Conservation (phyloP, 352 stramenopile genomes). For the Globisporangium sylvaticum region DNA sequence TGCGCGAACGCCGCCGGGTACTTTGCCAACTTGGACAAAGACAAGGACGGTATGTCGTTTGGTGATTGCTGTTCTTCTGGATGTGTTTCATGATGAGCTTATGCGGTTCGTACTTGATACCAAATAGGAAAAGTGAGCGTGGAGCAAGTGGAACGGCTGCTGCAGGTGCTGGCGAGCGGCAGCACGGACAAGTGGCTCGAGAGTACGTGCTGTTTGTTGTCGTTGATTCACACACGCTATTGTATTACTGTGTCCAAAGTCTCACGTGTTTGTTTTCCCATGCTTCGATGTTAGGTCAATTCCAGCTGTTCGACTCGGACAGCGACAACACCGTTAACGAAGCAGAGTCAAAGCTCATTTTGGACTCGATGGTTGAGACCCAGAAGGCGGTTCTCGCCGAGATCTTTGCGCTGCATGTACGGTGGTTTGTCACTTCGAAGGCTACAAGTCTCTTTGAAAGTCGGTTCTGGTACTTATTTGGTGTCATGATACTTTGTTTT, state of each 20-base stretch:
- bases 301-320: slow-evolving; percentile 55
- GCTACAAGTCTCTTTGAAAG: too few species aligned
- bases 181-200: slow-evolving; percentile 42
- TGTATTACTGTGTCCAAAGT: neutral
- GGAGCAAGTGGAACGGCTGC: slow-evolving; percentile 37
- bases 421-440: neutral
- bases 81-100: neutral
- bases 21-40: slow-evolving; percentile 60
- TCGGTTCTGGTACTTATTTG: neutral
- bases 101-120: neutral
- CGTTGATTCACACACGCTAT: neutral
- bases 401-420: slow-evolving; percentile 62
- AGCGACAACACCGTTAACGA: slow-evolving; percentile 50
- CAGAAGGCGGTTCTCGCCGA: slow-evolving; percentile 56
- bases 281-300: slow-evolving; percentile 43
- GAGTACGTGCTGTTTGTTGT: slow-evolving; percentile 17
- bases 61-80: neutral
- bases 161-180: slow-evolving; percentile 32
- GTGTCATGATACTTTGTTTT: slow-evolving; percentile 6
- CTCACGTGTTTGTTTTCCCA: neutral
- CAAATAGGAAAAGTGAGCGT: slow-evolving; percentile 36
- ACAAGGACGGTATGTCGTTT: slow-evolving; percentile 46
- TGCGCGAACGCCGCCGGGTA: slow-evolving; percentile 27
- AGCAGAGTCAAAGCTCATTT: slow-evolving; percentile 45
- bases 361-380: slow-evolving; percentile 55